phyloP scores from a whole-genome alignment of 2,329 filamentous ascomycete species.

The Neocatenulostroma microsporum region DNA sequence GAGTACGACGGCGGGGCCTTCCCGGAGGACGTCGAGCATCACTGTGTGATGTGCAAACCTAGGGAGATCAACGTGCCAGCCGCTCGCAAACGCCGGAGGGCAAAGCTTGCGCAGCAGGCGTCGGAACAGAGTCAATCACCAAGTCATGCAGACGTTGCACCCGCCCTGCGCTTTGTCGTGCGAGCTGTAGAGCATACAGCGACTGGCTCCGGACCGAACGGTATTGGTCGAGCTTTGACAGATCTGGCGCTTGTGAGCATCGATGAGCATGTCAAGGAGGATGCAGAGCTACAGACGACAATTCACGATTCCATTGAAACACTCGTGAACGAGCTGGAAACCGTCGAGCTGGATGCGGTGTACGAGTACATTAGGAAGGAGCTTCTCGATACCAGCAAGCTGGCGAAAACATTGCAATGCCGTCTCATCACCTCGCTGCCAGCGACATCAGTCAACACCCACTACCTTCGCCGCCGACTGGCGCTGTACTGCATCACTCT shows the following conservation, averaged over 20 bases:
- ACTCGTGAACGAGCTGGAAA: slow-evolving; percentile 13
- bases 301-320: slow-evolving; percentile 19
- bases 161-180: slow-evolving; percentile 48
- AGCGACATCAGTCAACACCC: slow-evolving; percentile 40
- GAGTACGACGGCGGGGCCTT: slow-evolving; percentile 52
- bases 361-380: neutral
- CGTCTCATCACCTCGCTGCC: slow-evolving; percentile 55
- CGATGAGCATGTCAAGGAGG: slow-evolving; percentile 18
- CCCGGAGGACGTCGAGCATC: slow-evolving; percentile 59
- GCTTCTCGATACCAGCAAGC: slow-evolving; percentile 10
- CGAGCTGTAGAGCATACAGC: slow-evolving; percentile 33
- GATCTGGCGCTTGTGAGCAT: slow-evolving; percentile 23
- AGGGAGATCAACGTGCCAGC: slow-evolving; percentile 63
- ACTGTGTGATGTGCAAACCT: slow-evolving; percentile 80
- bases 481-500: slow-evolving; percentile 56
- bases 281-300: slow-evolving; percentile 11
- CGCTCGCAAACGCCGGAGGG: slow-evolving; percentile 48
- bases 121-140: neutral
- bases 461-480: slow-evolving; percentile 58
- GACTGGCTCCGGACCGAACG: neutral
- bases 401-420: slow-evolving; percentile 42
- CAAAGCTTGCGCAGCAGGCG: slow-evolving; percentile 18
- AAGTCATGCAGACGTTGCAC: neutral
- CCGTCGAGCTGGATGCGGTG: slow-evolving; percentile 7
- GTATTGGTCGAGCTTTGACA: slow-evolving; percentile 11